Base-by-base conservation (phyloP, 208 protist species). In the Crithidia fasciculata region DNA sequence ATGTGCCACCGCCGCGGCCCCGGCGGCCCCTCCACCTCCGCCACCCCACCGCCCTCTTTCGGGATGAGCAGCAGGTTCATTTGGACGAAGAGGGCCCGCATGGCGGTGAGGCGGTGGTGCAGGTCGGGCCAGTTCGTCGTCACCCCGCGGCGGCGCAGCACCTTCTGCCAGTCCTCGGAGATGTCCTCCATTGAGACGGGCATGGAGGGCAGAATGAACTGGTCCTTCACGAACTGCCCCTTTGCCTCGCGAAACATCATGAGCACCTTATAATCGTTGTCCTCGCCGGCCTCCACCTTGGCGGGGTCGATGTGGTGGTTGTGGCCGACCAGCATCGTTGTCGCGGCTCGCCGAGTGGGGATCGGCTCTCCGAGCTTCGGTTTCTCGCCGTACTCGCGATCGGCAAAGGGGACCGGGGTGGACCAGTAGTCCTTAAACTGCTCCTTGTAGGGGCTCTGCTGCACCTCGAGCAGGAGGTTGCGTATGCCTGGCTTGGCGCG, bases 401-500 rank as follows among this genome's bases (percentile, higher is more conserved):
- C 88, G 5, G 88, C 88, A 69, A 88, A 96, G 0, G 92, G 92
- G 6, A 96, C 83, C 2, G 92, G 89, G 5, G 92, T 93, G 10
- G 92, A 65, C 90, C 92, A 96, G 83, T 87, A 96, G 55, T 95
- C 87, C 70, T 96, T 96, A 74, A 96, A 96, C 69, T 94, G 88
- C 81, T 96, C 92, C 80, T 96, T 96, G 80, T 96, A 96, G 18
- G 89, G 92, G 69, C 88, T 94, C 66, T 87, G 82, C 45, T 90
- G 85, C 6, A 89, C 92, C 54, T 96, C 89, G 53, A 93, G 75
- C 37, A 92, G 83, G 10, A 90, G 77, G 59, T 96, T 90, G 5
- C 86, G 83, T 45, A 92, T 76, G 58, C 86, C 86, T 0, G 89
- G 92, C 56, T 94, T 93, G 5, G 86, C 86, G 53, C 92, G 89